phyloP scores from a whole-genome alignment of 169 alveolate genomes.

The Eimeria praecox region DNA sequence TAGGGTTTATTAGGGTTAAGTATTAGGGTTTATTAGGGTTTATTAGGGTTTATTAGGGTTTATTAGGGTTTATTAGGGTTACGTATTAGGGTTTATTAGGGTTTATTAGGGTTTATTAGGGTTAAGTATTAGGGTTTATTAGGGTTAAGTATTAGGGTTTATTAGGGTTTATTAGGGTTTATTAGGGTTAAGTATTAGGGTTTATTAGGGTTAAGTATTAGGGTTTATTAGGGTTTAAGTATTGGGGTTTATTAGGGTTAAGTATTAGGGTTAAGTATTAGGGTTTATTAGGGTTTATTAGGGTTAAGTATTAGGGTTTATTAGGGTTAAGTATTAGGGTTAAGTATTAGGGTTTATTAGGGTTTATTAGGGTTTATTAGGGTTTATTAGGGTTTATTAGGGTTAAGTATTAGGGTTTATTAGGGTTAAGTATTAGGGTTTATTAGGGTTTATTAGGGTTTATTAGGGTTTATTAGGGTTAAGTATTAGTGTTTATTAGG shows the following conservation, averaged over 20 bases:
- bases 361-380: neutral
- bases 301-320: neutral
- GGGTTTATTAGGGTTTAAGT: neutral
- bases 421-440: too few species aligned
- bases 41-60: neutral
- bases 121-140: neutral
- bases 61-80: neutral
- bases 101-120: neutral
- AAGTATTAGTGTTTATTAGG: neutral
- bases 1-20: neutral
- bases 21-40: neutral
- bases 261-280: too few species aligned
- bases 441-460: neutral
- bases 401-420: neutral
- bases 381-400: neutral
- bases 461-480: neutral
- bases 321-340: neutral
- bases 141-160: neutral
- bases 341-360: neutral
- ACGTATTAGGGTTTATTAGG: neutral
- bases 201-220: neutral
- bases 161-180: too few species aligned
- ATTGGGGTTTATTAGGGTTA: neutral
- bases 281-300: neutral
- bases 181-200: neutral